Base-by-base conservation (phyloP, 441 rosid genomes). In the Aquilaria agallochum region DNA sequence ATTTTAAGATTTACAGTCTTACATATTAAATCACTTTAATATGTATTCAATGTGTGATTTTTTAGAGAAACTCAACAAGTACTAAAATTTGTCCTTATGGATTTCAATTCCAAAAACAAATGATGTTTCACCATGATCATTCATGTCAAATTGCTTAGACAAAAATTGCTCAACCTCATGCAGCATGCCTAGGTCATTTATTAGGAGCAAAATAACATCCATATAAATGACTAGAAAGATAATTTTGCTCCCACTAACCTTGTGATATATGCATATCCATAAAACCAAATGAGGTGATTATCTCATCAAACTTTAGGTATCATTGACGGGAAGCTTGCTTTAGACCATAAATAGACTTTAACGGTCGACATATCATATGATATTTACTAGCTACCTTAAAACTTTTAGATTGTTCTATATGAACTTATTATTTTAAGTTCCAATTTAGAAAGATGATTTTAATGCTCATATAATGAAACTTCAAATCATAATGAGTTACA, bases 301-400 rank as follows among this genome's bases (percentile, higher is more conserved):
- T 9, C 2, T 52, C 12, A 52, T 52, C 31, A 9, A 62, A 51
- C 1, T 47, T 27, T 0, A 31, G 11, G 7, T 59, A 59, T 53
- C 63, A 60, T 48, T 60, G 47, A 5, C 15, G 1, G 7, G 55
- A 60, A 11, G 51, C 30, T 45, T 63, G 45, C 27, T 63, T 53
- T 0, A 53, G 52, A 11, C 40, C 66, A 53, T 60, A 48, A n/a
- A 60, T 48, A 2, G 55, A 60, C 5, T 32, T 31, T 30, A 15
- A 31, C 27, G 52, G 52, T 9, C 31, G 20, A 4, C 51, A 53
- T 15, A 53, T 50, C 32, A 36, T 63, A 11, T 11, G 13, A 4
- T 52, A 59, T 36, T 62, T 13, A 14, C 50, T 7, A 8, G 20
- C 9, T 36, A 2, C 44, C 6, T 3, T 11, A 51, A 55, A 64